These are phyloP conservation scores for Ploettnerulaceae sp. DNA, from an alignment of 2,329 filamentous ascomycete genomes.

Conservation along the genomic window DNA sequence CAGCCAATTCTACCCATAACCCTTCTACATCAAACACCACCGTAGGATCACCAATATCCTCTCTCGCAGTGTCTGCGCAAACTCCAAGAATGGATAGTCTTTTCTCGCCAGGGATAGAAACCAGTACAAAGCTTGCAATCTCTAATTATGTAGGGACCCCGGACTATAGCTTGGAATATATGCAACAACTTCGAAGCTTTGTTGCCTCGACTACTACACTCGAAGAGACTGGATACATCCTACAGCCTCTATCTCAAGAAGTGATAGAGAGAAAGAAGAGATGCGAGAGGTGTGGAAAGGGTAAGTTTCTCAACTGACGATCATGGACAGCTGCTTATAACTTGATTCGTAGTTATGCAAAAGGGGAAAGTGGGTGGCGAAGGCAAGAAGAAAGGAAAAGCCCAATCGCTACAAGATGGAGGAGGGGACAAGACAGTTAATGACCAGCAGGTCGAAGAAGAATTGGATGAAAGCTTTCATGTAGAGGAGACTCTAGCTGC, in stretches of 20 bases:
- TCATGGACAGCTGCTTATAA: neutral
- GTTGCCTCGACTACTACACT: slow-evolving; percentile 1
- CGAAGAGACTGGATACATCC: slow-evolving; percentile 1
- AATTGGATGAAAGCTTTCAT: neutral
- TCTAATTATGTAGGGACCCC: too few species aligned
- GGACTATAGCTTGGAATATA: slow-evolving; percentile 5
- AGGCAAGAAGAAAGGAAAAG: neutral
- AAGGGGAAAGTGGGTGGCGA: neutral
- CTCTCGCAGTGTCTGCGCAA: too few species aligned
- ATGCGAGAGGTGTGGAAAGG: slow-evolving; percentile 5
- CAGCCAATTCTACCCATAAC: too few species aligned
- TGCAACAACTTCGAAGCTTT: slow-evolving; percentile 2
- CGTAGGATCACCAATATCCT: too few species aligned
- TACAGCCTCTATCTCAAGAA: neutral
- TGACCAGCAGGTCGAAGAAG: neutral
- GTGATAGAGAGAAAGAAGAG: slow-evolving; percentile 6
- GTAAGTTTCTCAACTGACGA: slow-evolving; percentile 1
- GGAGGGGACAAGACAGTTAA: neutral
- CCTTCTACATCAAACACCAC: too few species aligned
- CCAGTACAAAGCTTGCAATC: too few species aligned
- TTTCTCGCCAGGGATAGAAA: too few species aligned
- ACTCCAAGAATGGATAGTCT: too few species aligned
- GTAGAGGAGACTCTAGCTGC: neutral
- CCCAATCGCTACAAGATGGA: neutral
- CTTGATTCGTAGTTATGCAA: slow-evolving; percentile 1